A percentile compares a stretch with the other conserved stretches of the same genome.
phyloP scores from a whole-genome alignment of 169 alveolate species.

The Plasmodium coatneyi region DNA sequence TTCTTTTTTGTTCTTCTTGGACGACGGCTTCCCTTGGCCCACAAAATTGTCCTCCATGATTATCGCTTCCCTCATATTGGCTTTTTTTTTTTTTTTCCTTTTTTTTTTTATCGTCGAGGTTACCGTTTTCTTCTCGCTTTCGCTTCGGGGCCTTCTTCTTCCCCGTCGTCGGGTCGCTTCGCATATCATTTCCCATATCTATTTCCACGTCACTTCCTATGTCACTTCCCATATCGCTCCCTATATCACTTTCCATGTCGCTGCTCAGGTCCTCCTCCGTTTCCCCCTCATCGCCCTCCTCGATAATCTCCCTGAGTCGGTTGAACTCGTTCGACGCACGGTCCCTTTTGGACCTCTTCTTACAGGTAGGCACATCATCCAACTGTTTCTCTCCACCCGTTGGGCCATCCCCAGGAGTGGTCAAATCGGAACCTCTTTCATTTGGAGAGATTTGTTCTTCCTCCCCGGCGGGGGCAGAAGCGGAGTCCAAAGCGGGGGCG shows the following conservation, averaged over 20 bases:
- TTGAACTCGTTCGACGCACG: background rate
- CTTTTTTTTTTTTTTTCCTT: background rate
- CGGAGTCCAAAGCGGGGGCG: too few relatives aligned
- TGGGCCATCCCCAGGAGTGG: background rate
- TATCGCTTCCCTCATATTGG: background rate
- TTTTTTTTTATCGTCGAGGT: background rate
- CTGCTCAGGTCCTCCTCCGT: background rate
- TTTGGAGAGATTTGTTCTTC: background rate
- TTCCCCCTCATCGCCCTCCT: background rate
- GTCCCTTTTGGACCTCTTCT: background rate
- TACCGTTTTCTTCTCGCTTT: background rate
- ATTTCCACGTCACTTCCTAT: background rate
- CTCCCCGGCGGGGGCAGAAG: background rate
- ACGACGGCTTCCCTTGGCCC: background rate
- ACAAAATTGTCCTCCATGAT: background rate
- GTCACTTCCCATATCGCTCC: background rate
- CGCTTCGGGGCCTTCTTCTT: background rate
- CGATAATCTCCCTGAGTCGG: background rate
- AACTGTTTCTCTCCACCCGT: background rate
- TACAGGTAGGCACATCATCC: background rate
- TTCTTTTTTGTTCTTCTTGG: conserved; percentile 5
- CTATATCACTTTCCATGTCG: background rate
- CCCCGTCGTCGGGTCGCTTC: background rate
- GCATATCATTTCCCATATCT: background rate
- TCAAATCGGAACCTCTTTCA: background rate